A percentile compares a stretch with the other conserved stretches of the same genome.
phyloP scores from a whole-genome alignment of 495 filamentous ascomycete genomes.

The Xylaria castorea region DNA sequence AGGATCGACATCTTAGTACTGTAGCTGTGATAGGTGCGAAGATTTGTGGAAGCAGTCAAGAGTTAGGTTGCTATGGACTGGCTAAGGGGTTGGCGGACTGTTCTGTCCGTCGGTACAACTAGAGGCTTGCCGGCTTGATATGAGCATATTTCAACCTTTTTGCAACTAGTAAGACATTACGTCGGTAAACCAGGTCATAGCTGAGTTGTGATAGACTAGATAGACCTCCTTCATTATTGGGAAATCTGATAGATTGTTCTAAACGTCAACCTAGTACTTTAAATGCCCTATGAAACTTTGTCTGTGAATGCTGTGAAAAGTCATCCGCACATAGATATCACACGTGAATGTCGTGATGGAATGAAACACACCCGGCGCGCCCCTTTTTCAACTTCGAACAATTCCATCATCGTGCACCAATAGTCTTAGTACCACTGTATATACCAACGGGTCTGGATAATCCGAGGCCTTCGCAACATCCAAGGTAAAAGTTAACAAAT shows the following conservation, averaged over 20 bases:
- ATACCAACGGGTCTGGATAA: neutral
- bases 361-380: neutral
- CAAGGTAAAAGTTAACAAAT: neutral
- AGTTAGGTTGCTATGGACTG: neutral
- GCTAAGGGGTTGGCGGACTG: neutral
- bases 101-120: neutral
- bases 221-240: neutral
- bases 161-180: neutral
- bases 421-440: neutral
- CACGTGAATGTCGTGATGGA: neutral
- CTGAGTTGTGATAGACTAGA: neutral
- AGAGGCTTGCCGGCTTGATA: neutral
- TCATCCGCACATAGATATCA: neutral
- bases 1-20: neutral
- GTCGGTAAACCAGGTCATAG: neutral
- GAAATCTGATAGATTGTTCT: neutral
- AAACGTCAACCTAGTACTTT: neutral
- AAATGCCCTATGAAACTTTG: neutral
- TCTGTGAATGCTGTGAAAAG: conserved; percentile 1
- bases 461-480: neutral
- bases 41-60: neutral
- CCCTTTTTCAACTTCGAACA: neutral
- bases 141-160: neutral
- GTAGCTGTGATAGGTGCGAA: neutral
- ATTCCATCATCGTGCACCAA: neutral